Evolutionary conservation across 495 filamentous ascomycete species (phyloP), one percentile per base, ranked within the genome.

Genomic region (Margaritispora aquatica): DNA sequence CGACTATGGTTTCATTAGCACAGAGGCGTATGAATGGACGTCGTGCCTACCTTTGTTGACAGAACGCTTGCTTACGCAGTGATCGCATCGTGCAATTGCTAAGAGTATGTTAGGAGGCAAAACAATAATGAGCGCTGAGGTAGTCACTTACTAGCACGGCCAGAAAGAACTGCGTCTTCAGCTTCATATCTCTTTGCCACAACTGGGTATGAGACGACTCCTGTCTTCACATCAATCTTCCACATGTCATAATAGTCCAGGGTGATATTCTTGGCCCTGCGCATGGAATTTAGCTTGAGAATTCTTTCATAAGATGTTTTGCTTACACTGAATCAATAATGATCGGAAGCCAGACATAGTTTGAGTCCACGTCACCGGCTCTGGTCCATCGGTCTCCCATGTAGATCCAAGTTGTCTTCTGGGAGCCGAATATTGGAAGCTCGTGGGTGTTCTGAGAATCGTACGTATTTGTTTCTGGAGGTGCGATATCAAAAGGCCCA

Each of bases 301-400:
- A 26, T 11, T 24, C 27, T 26, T 17, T 54, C 60, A 48, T 38
- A 26, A 15, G 26, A 24, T 23, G 26, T 26, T 15, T 4, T 10
- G 29, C 29, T 5, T 34, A 34, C 29, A 34, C 29, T 31, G 2
- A n/a, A 47, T 17, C 15, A 2, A 54, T 52, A 20, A n/a, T 34
- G 67, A 77, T 64, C 9, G 74, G 74, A 38, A 72, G 51, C 74
- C 74, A 76, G 15, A 73, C 68, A 55, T 75, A 73, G 59, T 74
- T 76, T 13, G 64, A 73, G 55, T 51, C 61, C 8, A 67, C 66
- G 9, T 73, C 73, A 22, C 75, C 75, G 26, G 67, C 72, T 7
- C 68, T 69, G 59, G 75, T 74, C 74, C 74, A 76, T 3, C 65
- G 64, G 61, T 77, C 75, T 22, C 75, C 75, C 72, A 76, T 76